A percentile compares a stretch with the other conserved stretches of the same genome.
Evolutionary conservation across 441 rosid species (phyloP).

Genomic region (Gossypium laxum): DNA sequence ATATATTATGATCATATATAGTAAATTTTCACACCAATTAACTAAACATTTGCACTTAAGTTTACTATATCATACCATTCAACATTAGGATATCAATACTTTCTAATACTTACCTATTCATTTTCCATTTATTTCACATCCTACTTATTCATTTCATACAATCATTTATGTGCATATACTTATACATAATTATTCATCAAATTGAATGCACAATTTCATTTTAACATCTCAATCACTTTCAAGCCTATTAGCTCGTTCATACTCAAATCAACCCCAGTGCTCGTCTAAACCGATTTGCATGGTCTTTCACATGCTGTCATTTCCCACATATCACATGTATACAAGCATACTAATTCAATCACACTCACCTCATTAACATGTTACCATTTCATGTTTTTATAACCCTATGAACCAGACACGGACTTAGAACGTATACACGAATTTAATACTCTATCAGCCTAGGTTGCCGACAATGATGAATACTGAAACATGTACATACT

Average conservation of each 20-base stretch:
- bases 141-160: neutral
- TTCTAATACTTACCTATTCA: neutral
- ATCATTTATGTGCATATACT: neutral
- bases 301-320: neutral
- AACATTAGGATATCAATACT: neutral
- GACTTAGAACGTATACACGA: neutral
- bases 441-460: neutral
- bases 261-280: neutral
- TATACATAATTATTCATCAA: neutral
- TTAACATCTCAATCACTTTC: neutral
- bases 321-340: neutral
- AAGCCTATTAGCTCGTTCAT: neutral
- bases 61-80: neutral
- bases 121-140: neutral
- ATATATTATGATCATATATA: no score
- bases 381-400: neutral
- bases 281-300: neutral
- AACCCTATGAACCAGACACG: neutral
- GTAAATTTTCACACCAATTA: no score
- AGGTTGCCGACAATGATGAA: neutral
- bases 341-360: neutral
- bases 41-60: neutral
- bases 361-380: neutral
- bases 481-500: neutral
- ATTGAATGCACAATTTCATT: neutral